A percentile compares a stretch with the other conserved stretches of the same genome.
Evolutionary conservation across 495 filamentous ascomycete species (phyloP).

Genomic region (Acidiella bohemica): DNA sequence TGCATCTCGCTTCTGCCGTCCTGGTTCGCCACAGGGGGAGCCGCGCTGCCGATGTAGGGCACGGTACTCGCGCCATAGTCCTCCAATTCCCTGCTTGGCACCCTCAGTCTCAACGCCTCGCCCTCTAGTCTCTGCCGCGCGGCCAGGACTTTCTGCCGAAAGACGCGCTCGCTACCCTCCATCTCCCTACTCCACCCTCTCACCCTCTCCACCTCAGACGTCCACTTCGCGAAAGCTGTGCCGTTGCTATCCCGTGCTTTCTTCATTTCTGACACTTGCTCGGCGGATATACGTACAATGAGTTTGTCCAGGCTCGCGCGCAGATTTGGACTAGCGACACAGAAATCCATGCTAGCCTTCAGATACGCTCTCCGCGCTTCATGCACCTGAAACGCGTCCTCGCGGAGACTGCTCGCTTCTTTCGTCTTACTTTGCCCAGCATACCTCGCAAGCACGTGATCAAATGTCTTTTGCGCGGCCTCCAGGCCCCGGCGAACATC

Average conservation of each 20-base stretch:
- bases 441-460: constrained; percentile 66
- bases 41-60: constrained; percentile 58
- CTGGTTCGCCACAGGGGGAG: constrained; percentile 30
- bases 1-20: constrained; percentile 57
- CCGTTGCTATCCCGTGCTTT: constrained; percentile 45
- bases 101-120: constrained; percentile 48
- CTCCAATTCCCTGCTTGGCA: constrained; percentile 82
- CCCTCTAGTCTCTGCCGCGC: constrained; percentile 79
- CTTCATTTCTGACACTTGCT: constrained; percentile 77
- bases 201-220: constrained; percentile 74
- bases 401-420: constrained; percentile 75
- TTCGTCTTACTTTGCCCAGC: constrained; percentile 78
- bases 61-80: constrained; percentile 82
- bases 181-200: constrained; percentile 86
- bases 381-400: constrained; percentile 92
- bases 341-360: constrained; percentile 86
- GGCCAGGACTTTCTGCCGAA: constrained; percentile 61
- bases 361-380: constrained; percentile 86
- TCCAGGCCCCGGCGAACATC: constrained; percentile 65
- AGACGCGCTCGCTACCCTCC: constrained; percentile 66
- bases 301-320: constrained; percentile 68
- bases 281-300: constrained; percentile 68
- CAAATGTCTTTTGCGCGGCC: constrained; percentile 68
- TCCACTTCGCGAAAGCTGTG: constrained; percentile 46
- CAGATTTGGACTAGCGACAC: constrained; percentile 69